Evolutionary conservation across 2,329 filamentous ascomycete species (phyloP).

Genomic region (Lasiodiplodia sp.): DNA sequence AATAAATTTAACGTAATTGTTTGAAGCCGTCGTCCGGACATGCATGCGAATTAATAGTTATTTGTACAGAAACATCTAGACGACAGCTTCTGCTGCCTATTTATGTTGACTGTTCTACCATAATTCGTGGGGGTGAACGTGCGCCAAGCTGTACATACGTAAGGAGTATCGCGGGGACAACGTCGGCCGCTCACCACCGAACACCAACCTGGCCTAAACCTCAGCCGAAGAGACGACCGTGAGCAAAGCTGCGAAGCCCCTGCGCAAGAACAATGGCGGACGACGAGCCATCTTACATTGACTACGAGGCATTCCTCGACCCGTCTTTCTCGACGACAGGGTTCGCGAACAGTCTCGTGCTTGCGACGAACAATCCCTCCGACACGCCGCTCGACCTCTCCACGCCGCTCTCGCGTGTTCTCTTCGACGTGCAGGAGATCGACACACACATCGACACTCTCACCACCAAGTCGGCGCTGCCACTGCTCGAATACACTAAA

Average conservation of each 20-base stretch:
- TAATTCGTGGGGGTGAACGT: neutral
- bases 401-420: slow-evolving; percentile 88
- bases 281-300: slow-evolving; percentile 79
- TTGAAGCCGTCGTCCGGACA: neutral
- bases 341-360: slow-evolving; percentile 89
- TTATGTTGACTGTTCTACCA: neutral
- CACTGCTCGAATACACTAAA: slow-evolving; percentile 79
- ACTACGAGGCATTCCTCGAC: slow-evolving; percentile 90
- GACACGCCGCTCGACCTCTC: slow-evolving; percentile 92
- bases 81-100: neutral
- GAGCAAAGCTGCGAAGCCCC: neutral
- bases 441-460: slow-evolving; percentile 93
- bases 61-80: neutral
- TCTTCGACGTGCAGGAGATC: slow-evolving; percentile 97
- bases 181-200: slow-evolving; percentile 6
- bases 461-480: slow-evolving; percentile 82
- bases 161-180: neutral
- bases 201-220: slow-evolving; percentile 22
- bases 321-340: slow-evolving; percentile 79
- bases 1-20: neutral
- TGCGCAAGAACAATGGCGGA: slow-evolving; percentile 18
- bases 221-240: neutral
- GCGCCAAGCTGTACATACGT: neutral
- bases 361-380: slow-evolving; percentile 88
- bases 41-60: neutral